Base-by-base conservation (phyloP, 805 yeast genomes). In the Wickerhamiella siamensis region DNA sequence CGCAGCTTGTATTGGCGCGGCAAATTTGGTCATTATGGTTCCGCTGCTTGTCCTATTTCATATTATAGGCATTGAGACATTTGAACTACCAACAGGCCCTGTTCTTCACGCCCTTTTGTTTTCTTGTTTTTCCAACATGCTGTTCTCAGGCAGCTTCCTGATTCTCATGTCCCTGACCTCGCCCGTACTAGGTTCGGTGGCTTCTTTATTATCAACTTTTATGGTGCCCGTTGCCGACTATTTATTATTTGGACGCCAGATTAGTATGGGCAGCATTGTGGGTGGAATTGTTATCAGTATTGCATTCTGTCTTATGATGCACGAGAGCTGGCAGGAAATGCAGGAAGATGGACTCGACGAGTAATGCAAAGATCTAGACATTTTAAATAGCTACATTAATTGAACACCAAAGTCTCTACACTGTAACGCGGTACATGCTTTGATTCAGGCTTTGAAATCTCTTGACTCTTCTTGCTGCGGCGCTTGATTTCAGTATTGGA, bases 111-210 rank as follows among this genome's bases (percentile, higher is more conserved):
- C 65, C 43, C 67, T 81, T 5, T 9, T 57, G 1, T 57, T 72
- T 2, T 79, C 88, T 1, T 64, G 79, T 1, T 44, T 72, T 1
- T 69, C 80, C 15, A 84, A 84, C 56, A 62, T 82, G 48, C 50
- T 71, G 1, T 83, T 81, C 57, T 77, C 83, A 31, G 77, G 79
- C 5, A 66, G 80, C 26, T 83, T 84, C 50, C 65, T 83, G 44
- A 70, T 84, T 2, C 62, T 83, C 48, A 81, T 83, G 81, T 77
- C 94, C 0, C 67, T 83, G 43, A 83, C 95, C 0, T 77, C 82
- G 3, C 95, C 95, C 0, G 94, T 84, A 2, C 63, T 84, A 34
- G 79, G 91, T 1, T 58, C 66, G n/a, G 75, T 71, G 5, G 69
- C 79, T 27, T 72, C 84, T 0, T 62, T 83, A 44, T 67, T 83